Conservation (phyloP, 768 basidiomycete genomes). For the Naganishia kalamii region DNA sequence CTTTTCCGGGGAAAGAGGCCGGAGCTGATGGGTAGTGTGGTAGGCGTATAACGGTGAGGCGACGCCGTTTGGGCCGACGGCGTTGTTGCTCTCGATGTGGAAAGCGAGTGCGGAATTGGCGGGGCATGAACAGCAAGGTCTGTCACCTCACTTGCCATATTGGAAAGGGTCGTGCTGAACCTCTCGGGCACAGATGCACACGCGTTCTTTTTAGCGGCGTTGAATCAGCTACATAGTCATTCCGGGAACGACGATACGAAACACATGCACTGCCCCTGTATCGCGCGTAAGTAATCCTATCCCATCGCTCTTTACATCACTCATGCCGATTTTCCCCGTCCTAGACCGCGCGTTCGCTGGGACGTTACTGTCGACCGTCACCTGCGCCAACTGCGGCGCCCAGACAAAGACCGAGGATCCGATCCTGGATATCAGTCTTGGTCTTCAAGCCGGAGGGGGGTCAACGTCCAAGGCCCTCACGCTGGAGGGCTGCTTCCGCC, state of each 20-base stretch:
- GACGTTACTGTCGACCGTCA: constrained; percentile 77
- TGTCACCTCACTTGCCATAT: constrained; percentile 49
- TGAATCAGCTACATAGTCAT: constrained; percentile 80
- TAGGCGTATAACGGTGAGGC: constrained; percentile 53
- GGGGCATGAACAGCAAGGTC: constrained; percentile 91
- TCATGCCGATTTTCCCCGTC: background rate
- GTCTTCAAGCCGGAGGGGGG: constrained; percentile 53
- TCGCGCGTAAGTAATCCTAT: constrained; percentile 54
- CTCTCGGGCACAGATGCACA: constrained; percentile 36
- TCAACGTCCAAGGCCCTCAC: constrained; percentile 45
- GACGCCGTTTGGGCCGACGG: constrained; percentile 69
- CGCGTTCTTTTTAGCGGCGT: constrained; percentile 50
- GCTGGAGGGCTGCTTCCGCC: constrained; percentile 65
- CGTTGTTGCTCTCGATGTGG: constrained; percentile 80
- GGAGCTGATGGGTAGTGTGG: background rate
- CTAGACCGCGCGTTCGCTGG: constrained; percentile 76
- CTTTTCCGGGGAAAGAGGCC: background rate
- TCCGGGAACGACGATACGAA: constrained; percentile 70
- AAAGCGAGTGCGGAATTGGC: constrained; percentile 67
- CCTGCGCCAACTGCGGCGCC: constrained; percentile 75
- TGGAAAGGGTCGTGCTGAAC: too few relatives aligned
- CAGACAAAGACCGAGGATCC: constrained; percentile 76
- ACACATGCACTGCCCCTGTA: constrained; percentile 62
- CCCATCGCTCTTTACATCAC: background rate
- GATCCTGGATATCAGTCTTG: constrained; percentile 83